These are phyloP conservation scores for Kregervanrija pseudodelftensis DNA, from an alignment of 805 yeast genomes.

Conservation along the genomic window DNA sequence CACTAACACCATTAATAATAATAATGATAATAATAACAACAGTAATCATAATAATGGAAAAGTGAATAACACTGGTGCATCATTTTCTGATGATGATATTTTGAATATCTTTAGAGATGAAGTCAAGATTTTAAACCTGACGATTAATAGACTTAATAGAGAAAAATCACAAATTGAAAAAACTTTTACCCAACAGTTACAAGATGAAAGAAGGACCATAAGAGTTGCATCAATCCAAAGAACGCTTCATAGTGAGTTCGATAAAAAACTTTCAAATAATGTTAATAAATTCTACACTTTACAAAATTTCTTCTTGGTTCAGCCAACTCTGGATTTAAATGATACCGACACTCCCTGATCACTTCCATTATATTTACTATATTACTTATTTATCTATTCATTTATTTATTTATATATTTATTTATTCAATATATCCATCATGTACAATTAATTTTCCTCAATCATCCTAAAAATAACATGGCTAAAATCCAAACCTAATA, in stretches of 20 bases:
- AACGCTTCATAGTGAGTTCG: constrained; percentile 11
- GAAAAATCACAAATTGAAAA: constrained; percentile 18
- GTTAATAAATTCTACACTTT: neutral
- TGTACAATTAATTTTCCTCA: too few relatives aligned
- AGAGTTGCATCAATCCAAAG: constrained; percentile 10
- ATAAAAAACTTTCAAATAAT: constrained; percentile 1
- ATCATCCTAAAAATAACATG: too few relatives aligned
- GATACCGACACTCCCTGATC: too few relatives aligned
- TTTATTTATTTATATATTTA: too few relatives aligned
- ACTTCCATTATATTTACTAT: too few relatives aligned
- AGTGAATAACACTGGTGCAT: constrained; percentile 9
- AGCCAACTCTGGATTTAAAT: too few relatives aligned
- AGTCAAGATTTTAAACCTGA: constrained; percentile 17
- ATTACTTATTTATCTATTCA: too few relatives aligned
- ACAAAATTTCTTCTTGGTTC: too few relatives aligned
- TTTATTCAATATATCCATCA: too few relatives aligned
- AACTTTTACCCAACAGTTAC: constrained; percentile 15
- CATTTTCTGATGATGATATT: constrained; percentile 21
- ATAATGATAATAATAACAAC: too few relatives aligned
- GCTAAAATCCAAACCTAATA: too few relatives aligned
- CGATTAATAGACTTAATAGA: constrained; percentile 16
- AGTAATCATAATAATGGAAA: neutral
- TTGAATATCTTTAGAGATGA: constrained; percentile 25
- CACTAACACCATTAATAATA: neutral
- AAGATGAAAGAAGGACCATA: constrained; percentile 20